phyloP scores from a whole-genome alignment of 2,329 filamentous ascomycete species.

The Aspergillus novofumigatus region DNA sequence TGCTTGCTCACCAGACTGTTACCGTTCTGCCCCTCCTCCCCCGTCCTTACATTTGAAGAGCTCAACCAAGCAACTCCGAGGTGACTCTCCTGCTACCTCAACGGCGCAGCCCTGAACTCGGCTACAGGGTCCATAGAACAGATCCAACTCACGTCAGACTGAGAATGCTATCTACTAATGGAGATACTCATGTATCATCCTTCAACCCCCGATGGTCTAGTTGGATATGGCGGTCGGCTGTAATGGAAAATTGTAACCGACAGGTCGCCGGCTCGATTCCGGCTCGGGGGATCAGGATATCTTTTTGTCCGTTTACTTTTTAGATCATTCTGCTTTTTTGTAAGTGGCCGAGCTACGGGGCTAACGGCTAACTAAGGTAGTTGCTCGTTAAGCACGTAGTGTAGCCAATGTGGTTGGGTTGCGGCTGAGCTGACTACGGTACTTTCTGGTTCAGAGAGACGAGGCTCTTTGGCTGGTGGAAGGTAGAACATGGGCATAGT shows the following conservation, averaged over 20 bases:
- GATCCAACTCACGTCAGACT: not conserved
- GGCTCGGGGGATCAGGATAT: not conserved
- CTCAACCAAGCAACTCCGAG: not conserved
- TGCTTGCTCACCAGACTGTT: too few species aligned
- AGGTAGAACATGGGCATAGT: too few species aligned
- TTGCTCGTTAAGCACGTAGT: too few species aligned
- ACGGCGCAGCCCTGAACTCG: not conserved
- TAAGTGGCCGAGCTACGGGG: not conserved
- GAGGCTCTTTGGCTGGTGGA: too few species aligned
- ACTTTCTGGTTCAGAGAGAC: too few species aligned
- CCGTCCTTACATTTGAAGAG: not conserved
- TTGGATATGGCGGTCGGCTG: not conserved
- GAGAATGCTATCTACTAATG: fast-evolving
- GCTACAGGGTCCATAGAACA: not conserved
- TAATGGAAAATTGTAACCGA: not conserved
- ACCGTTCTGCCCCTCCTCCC: too few species aligned
- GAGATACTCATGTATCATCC: not conserved
- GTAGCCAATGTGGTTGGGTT: too few species aligned
- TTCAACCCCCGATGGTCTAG: not conserved
- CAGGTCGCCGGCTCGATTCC: not conserved
- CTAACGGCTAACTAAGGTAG: too few species aligned
- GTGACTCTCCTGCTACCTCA: not conserved
- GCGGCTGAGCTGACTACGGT: too few species aligned
- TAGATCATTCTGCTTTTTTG: not conserved
- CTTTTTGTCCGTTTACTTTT: not conserved